Evolutionary conservation across 768 basidiomycete genomes (phyloP), one percentile per base, ranked within the genome.

Genomic region (Hericium alpestre): DNA sequence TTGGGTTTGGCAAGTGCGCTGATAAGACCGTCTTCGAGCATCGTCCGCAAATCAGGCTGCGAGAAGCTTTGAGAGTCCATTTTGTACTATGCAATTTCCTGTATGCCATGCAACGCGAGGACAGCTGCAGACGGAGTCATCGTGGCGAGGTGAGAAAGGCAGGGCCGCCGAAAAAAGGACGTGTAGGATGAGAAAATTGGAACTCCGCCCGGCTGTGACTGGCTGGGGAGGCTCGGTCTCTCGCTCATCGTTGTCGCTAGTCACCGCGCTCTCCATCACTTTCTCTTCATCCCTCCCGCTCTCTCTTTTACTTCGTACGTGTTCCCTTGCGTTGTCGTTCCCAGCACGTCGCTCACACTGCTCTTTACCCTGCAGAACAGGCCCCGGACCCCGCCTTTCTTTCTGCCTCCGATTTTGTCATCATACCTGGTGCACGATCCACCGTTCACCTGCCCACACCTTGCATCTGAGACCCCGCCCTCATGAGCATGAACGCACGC

Each of bases 401-500:
- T 51, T 40, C 56, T 46, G 41, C 43, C 51, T 37, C 51, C 43
- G 51, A 43, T 12, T 5, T 48, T 50, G 38, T 39, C 32, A 23
- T 51, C 53, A 11, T 47, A 23, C 43, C 38, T 38, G 9, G 51
- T 23, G 8, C 49, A 11, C 18, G 25, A 38, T n/a, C 38, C 15
- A 13, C 38, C 23, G 32, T 32, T 20, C 43, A 18, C 43, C 43
- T 46, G 43, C n/a, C 43, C n/a, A 18, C 47, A 41, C 23, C 50
- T 10, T 38, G 15, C 25, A 25, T 41, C 32, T 51, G 43, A 46
- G 43, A 46, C 43, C n/a, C 43, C 43, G 20, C 16, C 15, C 6
- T 15, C 20, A 46, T 20, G 43, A 65, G 62, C 39, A 88, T 88
- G 87, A 87, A 83, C 70, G 74, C 81, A 56, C 82, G 87, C 65